phyloP scores from a whole-genome alignment of 2,329 filamentous ascomycete species.

The Leptographium flavum region DNA sequence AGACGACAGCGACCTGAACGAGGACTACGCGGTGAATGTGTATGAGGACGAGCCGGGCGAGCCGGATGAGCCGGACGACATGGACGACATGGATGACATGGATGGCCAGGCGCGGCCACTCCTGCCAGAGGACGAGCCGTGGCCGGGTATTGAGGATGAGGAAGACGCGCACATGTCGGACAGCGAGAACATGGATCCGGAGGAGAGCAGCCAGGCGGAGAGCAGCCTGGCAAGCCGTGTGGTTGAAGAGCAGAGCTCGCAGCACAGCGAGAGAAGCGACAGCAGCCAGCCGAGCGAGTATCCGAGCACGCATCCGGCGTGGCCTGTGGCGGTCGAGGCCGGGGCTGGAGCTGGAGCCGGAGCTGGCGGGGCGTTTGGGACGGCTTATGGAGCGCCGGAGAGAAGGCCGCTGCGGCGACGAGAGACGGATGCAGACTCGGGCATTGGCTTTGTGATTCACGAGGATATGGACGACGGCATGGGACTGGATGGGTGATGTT shows the following conservation, averaged over 20 bases:
- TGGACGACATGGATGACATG: neutral
- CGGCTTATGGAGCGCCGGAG: too few relatives aligned
- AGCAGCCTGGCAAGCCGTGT: slow-evolving; percentile 2
- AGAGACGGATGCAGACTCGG: neutral
- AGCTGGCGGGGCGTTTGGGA: neutral
- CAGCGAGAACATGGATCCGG: slow-evolving; percentile 36
- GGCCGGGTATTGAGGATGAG: slow-evolving; percentile 40
- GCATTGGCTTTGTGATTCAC: neutral
- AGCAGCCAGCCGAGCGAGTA: slow-evolving; percentile 44
- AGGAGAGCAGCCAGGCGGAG: slow-evolving; percentile 5
- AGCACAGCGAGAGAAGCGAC: neutral
- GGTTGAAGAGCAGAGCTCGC: neutral
- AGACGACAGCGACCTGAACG: slow-evolving; percentile 21
- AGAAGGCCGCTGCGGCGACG: neutral
- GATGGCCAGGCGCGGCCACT: neutral
- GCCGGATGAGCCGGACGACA: slow-evolving; percentile 11
- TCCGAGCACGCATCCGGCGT: slow-evolving; percentile 31
- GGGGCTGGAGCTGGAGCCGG: neutral
- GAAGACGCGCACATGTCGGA: slow-evolving; percentile 23
- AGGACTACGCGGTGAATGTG: slow-evolving; percentile 15
- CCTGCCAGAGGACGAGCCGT: slow-evolving; percentile 39
- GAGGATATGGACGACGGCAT: neutral
- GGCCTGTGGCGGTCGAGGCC: neutral
- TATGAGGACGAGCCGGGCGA: slow-evolving; percentile 17
- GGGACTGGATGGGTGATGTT: neutral